These are phyloP conservation scores for Cetraspora pellucida DNA, from an alignment of 192 early-diverging fungal genomes.

Conservation along the genomic window DNA sequence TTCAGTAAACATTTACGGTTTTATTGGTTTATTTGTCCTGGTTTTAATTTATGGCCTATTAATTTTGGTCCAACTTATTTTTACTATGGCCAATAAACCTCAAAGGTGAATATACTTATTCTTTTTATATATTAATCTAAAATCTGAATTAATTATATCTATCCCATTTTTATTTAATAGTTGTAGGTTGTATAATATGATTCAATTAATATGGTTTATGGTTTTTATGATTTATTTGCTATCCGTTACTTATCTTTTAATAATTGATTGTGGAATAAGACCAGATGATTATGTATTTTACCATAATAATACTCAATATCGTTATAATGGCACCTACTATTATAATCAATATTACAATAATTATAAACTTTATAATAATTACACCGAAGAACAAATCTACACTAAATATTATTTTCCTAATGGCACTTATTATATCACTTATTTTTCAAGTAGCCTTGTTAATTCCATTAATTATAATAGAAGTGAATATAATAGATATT, in stretches of 20 bases:
- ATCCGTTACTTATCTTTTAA: slow-evolving; percentile 52
- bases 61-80: slow-evolving; percentile 81
- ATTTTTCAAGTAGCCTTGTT: too few species aligned
- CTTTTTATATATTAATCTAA: slow-evolving; percentile 53
- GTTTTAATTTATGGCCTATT: slow-evolving; percentile 73
- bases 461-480: too few species aligned
- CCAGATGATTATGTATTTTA: too few species aligned
- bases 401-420: too few species aligned
- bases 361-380: too few species aligned
- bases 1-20: slow-evolving; percentile 29
- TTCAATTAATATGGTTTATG: slow-evolving; percentile 49
- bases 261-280: slow-evolving; percentile 34
- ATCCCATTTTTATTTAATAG: slow-evolving; percentile 27
- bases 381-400: too few species aligned
- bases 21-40: slow-evolving; percentile 50
- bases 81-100: slow-evolving; percentile 93
- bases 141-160: slow-evolving; percentile 36
- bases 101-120: slow-evolving; percentile 61
- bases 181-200: slow-evolving; percentile 54
- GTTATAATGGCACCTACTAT: too few species aligned
- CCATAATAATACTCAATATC: too few species aligned
- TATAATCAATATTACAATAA: too few species aligned
- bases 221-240: slow-evolving; percentile 56
- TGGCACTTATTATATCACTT: too few species aligned
- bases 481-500: too few species aligned